Base-by-base conservation (phyloP, 139 green algal species). In the Edaphochlamys debaryana region DNA sequence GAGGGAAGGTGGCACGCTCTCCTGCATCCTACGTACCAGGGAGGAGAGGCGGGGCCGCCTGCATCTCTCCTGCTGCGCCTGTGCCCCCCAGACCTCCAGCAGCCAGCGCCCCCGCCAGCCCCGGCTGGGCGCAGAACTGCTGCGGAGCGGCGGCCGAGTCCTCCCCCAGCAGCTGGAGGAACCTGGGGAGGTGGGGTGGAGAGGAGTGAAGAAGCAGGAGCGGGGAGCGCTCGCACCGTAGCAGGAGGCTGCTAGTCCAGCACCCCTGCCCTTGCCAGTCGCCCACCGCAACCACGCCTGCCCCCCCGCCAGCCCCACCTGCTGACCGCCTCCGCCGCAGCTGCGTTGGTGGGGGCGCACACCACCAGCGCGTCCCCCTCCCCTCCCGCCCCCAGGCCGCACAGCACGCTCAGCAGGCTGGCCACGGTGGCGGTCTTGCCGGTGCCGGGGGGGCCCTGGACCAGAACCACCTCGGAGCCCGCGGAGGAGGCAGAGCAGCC, bases 311-410 rank as follows among this genome's bases (percentile, higher is more conserved):
- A n/a, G n/a, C 20, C 62, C 1, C 5, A 68, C 6, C 93, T 87
- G 19, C 84, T 63, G 4, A 95, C 86, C n/a, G 97, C 84, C 86
- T 96, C 94, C 70, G 95, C 91, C 34, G 95, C 80, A 0, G 94
- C 95, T 4, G 91, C 92, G 88, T 98, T 98, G 63, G 90, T 94
- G 36, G 95, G 95, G 25, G 95, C 94, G 79, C 92, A 96, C 34
- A 96, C 48, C 70, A 96, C 85, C 42, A 94, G 36, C 36, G 85
- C n/a, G n/a, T n/a, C n/a, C n/a, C n/a, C 64, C 4, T 2, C 6
- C 9, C 20, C 9, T 4, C 6, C 37, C 66, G 17, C 1, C 30
- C 4, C 30, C 42, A 79, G 72, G 1, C 72, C 72, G 11, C 29
- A 36, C 52, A 79, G 72, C 52, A 79, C 72, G 2, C 52, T 86